Base-by-base conservation (phyloP, 371 early-diverging fungal species). In the Funneliformis caledonium region DNA sequence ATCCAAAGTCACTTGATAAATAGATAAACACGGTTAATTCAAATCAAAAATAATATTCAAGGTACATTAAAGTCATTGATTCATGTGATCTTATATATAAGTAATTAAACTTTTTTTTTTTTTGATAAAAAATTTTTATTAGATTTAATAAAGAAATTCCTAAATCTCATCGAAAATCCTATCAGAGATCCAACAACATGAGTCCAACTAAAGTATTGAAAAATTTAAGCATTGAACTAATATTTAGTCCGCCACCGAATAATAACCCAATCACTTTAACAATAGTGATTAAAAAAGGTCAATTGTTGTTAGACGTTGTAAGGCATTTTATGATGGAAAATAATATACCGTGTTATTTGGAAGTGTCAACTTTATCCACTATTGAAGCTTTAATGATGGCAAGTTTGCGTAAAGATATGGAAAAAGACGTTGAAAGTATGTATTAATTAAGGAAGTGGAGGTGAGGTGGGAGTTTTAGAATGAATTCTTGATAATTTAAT, bases 341-440 rank as follows among this genome's bases (percentile, higher is more conserved):
- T 43, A 78, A 82, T 75, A 80, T 89, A 14, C 89, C 89, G 37
- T 81, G 86, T 68, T 89, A 89, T 72, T 82, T 87, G 11, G 85
- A 86, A 56, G 73, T 81, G 26, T 86, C 88, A 11, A 76, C 89
- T 26, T 83, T 88, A 73, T 87, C 90, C 8, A 83, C 83, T 14
- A 85, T 88, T 4, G 65, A 85, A 52, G 80, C 80, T 6, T 80
- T 85, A 16, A 85, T 88, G 73, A 70, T 79, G 4, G 75, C 83
- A 31, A 48, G 77, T 72, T 61, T 9, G 43, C 31, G 72, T 62
- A 14, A 14, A 60, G 31, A 50, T 42, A 12, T 64, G 12, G 80
- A 78, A 52, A 72, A 37, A 80, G 42, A 86, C 74, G 19, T 76
- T 72, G 62, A 48, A 33, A 52, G 60, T 52, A 70, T 16, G 47